A percentile compares a stretch with the other conserved stretches of the same genome.
Conservation (phyloP, 345 rosid species). For the Boechera stricta region DNA sequence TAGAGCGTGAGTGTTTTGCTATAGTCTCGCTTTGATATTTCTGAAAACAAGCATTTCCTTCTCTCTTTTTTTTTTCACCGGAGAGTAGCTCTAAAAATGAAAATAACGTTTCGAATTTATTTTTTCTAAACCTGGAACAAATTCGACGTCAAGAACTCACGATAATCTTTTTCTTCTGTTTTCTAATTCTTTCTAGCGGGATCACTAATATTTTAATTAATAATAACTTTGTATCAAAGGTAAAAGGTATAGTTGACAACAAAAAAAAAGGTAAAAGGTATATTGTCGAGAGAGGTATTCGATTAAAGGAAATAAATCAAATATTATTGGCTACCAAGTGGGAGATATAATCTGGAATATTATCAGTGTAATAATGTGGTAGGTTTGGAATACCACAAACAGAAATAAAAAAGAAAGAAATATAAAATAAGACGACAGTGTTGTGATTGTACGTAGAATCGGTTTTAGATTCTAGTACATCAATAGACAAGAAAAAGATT, state of each 20-base stretch:
- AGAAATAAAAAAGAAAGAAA: neutral
- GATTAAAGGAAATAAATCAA: slow-evolving; percentile 7
- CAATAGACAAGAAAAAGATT: slow-evolving; percentile 42
- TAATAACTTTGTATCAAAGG: neutral
- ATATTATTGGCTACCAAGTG: slow-evolving; percentile 32
- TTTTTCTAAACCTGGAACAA: no score
- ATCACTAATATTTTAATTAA: no score
- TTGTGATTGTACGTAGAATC: slow-evolving; percentile 39
- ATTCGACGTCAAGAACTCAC: no score
- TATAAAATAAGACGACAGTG: slow-evolving; percentile 28
- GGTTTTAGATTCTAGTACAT: slow-evolving; percentile 39
- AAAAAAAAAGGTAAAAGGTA: neutral
- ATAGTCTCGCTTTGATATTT: no score
- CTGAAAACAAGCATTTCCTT: no score
- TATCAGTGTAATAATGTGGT: slow-evolving; percentile 30
- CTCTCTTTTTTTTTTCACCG: no score
- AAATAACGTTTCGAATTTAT: no score
- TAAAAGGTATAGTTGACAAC: neutral
- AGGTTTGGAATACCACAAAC: slow-evolving; percentile 28
- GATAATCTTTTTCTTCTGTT: no score
- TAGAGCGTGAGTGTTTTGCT: no score
- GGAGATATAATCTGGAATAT: slow-evolving; percentile 33
- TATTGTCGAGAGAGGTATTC: neutral
- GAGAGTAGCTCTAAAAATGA: no score
- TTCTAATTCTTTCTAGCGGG: no score